A percentile compares a stretch with the other conserved stretches of the same genome.
Conservation (phyloP, 805 yeast species). For the Suhomyces sp. region DNA sequence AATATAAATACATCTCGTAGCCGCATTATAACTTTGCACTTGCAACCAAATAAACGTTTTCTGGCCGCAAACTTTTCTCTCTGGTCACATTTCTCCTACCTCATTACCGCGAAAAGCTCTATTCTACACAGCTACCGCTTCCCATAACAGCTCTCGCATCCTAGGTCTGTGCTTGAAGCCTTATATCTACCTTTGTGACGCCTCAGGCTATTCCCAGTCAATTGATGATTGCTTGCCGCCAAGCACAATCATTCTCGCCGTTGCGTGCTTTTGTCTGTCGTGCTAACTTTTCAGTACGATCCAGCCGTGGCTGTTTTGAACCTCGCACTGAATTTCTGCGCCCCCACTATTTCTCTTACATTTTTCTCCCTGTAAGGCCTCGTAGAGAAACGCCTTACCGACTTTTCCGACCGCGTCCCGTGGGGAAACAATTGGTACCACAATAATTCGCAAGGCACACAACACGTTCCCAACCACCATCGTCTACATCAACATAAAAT, state of each 20-base stretch:
- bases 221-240: background rate
- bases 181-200: background rate
- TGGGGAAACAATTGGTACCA: background rate
- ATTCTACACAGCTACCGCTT: background rate
- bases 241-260: background rate
- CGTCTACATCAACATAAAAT: background rate
- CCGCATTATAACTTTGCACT: no score
- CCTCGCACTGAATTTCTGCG: background rate
- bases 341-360: background rate
- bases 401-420: background rate
- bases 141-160: background rate
- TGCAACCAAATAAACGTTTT: no score
- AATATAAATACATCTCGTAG: no score
- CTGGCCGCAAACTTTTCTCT: background rate
- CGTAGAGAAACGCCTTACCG: background rate
- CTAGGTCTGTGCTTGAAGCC: background rate
- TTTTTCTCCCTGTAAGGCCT: background rate
- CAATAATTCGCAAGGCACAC: background rate
- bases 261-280: background rate
- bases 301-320: background rate
- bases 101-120: background rate
- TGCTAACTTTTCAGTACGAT: background rate
- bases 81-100: background rate
- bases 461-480: background rate
- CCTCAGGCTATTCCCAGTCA: background rate